Evolutionary conservation across 257 asterid genomes (phyloP).

Genomic region (Jacaranda mimosifolia): DNA sequence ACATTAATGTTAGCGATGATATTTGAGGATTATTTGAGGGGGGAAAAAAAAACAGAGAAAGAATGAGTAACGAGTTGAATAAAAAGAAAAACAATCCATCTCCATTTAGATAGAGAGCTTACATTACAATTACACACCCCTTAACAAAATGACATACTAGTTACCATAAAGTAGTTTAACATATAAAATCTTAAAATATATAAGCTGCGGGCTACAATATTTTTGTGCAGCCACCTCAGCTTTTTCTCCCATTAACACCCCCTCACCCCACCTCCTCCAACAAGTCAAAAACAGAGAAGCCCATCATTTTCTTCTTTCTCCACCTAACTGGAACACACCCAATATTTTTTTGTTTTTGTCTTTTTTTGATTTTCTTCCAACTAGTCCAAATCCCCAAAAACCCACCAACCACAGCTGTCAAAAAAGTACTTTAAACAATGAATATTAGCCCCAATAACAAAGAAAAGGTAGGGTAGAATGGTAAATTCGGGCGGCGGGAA

Average conservation of each 20-base stretch:
- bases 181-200: constrained; percentile 14
- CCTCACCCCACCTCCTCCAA: constrained; percentile 1
- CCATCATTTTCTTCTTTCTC: constrained; percentile 28
- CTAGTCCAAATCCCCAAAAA: constrained; percentile 43
- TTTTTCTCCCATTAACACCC: constrained; percentile 20
- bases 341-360: neutral
- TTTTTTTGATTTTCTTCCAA: neutral
- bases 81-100: constrained; percentile 8
- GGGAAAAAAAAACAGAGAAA: too few species aligned
- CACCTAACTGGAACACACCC: too few species aligned
- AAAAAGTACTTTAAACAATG: constrained; percentile 21
- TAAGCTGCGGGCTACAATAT: constrained; percentile 82
- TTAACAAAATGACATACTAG: constrained; percentile 2
- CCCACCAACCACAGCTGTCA: constrained; percentile 43
- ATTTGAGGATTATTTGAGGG: too few species aligned
- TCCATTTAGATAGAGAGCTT: constrained; percentile 26
- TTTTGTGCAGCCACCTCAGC: constrained; percentile 86
- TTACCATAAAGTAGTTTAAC: constrained; percentile 8
- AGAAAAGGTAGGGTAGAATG: neutral
- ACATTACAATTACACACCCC: constrained; percentile 33
- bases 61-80: neutral
- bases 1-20: too few species aligned
- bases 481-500: constrained; percentile 19
- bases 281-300: constrained; percentile 31
- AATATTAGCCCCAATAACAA: constrained; percentile 13